Base-by-base conservation (phyloP, 305 asterid genomes). In the Ajuga reptans region DNA sequence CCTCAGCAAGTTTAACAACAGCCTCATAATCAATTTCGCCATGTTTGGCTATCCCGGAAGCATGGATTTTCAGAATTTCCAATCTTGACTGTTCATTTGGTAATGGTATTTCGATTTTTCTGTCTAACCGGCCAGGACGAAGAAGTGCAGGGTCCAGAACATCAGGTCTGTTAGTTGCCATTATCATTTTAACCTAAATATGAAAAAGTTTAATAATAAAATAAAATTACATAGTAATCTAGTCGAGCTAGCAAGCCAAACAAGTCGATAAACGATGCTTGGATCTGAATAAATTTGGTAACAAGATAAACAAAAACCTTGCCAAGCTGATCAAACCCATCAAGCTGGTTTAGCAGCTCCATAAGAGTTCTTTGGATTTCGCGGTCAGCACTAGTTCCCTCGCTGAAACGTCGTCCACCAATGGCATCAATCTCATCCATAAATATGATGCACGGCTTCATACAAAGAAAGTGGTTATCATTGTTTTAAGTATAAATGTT, bases 361-460 rank as follows among this genome's bases (percentile, higher is more conserved):
- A 91, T 87, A 50, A 91, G 88, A 1, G 96, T 89, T 77, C 96
- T 82, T 71, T 91, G 96, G 65, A 91, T 89, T 76, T 91, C 98
- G 75, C 95, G 95, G 75, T 91, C 96, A 71, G 95, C 98, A 78
- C 98, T 89, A 3, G 95, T 89, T 59, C 98, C 98, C 77, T 91
- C 98, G 12, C 95, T 89, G 81, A 91, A 89, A 69, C 97, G 91
- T 2, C 95, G 91, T 3, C 96, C 96, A 62, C 93, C 96, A 70
- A 88, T 88, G 60, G 96, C 96, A 80, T 88, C 93, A 71, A 88
- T 86, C 78, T 88, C 96, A 60, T 88, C 93, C 91, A 88, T 86
- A 72, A 88, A 88, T 66, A 88, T 79, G 72, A 91, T 91, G 84
- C 97, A 91, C 18, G 98, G 96, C 90, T 91, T 66, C 78, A 74